Evolutionary conservation across 1,139 yeast genomes (phyloP), one percentile per base, ranked within the genome.

Genomic region (Yamadazyma siamensis): DNA sequence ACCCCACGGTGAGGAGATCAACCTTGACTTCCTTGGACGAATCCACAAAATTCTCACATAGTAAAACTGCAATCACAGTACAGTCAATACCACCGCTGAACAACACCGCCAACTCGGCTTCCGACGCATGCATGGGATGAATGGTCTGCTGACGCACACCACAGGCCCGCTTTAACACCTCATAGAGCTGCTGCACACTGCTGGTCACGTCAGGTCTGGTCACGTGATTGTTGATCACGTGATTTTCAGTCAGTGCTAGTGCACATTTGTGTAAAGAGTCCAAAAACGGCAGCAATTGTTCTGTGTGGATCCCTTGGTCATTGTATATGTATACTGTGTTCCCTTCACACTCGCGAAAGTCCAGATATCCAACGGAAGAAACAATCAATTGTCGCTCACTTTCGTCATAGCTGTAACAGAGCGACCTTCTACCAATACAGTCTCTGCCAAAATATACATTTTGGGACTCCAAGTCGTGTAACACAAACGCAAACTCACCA

Each of bases 71-170:
- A 10, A 91, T 48, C 1, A 91, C 59, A 0, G 96, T 82, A 52
- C 98, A 91, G 48, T 91, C 98, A 7, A 91, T 63, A 0, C 98
- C 99, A 1, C 99, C 98, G 24, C 96, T 87, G 50, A 87, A 91
- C 21, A 91, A 58, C 1, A 91, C 65, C 0, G 86, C 87, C 15
- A 84, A 51, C 21, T 41, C 46, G 3, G 73, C 54, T 15, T 49
- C 61, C 11, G 54, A 54, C 9, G 54, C 40, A 37, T 65, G 69
- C 4, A 74, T 35, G 1, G 91, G 89, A 35, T 70, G 69, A 6
- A 86, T 82, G 0, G 83, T 68, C 3, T 57, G 51, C 11, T 80
- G 69, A 28, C 96, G 63, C 9, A 63, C 50, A 2, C 25, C 34
- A 13, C 45, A 40, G 3, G 45, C 16, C 4, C 27, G 21, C 23